phyloP scores from a whole-genome alignment of 2,329 filamentous ascomycete genomes.

The Exophiala xenobiotica region DNA sequence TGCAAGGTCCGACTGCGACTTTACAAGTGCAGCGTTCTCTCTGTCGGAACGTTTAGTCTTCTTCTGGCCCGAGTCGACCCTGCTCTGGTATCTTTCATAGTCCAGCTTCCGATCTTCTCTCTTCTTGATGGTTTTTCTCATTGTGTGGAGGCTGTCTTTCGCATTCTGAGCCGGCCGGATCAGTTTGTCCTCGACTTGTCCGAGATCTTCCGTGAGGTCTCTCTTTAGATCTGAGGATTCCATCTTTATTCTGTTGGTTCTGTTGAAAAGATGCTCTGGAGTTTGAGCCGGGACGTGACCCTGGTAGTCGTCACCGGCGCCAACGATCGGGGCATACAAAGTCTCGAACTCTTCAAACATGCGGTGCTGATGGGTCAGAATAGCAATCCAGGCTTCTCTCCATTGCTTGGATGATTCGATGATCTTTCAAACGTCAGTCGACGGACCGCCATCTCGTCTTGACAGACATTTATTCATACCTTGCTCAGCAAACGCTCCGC shows the following conservation, averaged over 20 bases:
- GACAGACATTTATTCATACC: conserved; percentile 47
- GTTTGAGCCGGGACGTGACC: conserved; percentile 60
- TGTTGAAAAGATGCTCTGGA: conserved; percentile 61
- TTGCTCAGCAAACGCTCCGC: conserved; percentile 71
- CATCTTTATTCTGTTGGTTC: conserved; percentile 64
- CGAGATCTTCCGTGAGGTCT: conserved; percentile 70
- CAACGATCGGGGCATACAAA: conserved; percentile 74
- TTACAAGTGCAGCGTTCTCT: conserved; percentile 69
- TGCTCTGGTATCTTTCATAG: conserved; percentile 73
- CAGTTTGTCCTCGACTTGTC: conserved; percentile 67
- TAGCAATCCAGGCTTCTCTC: conserved; percentile 74
- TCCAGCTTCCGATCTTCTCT: conserved; percentile 80
- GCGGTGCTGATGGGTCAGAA: conserved; percentile 67
- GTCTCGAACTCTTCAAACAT: conserved; percentile 67
- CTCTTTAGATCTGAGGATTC: conserved; percentile 69
- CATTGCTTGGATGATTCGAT: conserved; percentile 73
- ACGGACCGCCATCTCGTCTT: not conserved
- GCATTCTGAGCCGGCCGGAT: conserved; percentile 69
- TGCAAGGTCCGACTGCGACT: conserved; percentile 69
- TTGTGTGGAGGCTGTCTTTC: conserved; percentile 65
- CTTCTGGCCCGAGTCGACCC: conserved; percentile 66
- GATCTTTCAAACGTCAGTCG: conserved; percentile 52
- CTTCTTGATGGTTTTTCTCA: conserved; percentile 83
- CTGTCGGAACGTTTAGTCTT: conserved; percentile 70
- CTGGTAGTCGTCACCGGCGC: conserved; percentile 59